Evolutionary conservation across 23 red algal species (phyloP), one percentile per base, ranked within the genome.

Genomic region (Gracilaria domingensis): DNA sequence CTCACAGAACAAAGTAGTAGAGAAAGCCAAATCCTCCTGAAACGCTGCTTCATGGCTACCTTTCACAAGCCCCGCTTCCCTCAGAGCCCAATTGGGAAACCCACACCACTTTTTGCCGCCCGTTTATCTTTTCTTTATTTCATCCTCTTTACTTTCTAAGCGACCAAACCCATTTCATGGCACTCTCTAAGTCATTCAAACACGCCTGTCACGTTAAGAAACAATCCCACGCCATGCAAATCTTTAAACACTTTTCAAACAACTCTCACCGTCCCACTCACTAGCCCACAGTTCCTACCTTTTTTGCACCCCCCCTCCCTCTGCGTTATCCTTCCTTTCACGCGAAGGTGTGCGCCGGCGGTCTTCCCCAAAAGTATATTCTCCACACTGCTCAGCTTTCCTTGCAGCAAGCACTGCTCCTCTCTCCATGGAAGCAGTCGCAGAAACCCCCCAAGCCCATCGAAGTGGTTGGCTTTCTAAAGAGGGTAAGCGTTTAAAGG

Each of bases 401-500:
- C n/a, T n/a, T n/a, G n/a, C n/a, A n/a, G n/a, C n/a, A n/a, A n/a
- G n/a, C n/a, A n/a, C n/a, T n/a, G n/a, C 14, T 13, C 37, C 1
- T 25, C 17, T 20, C 51, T 55, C 51, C 17, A 81, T 81, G 47
- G 76, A 58, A n/a, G 33, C 47, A 0, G 4, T 5, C 18, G 33
- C 23, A 4, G 69, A 89, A 0, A 35, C 30, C 16, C 67, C 70
- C 32, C 0, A 20, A 20, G 8, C 42, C 8, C 85, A 80, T 23
- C 70, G 74, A 13, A 33, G 74, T 29, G 94, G 94, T 18, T 87
- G 80, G 86, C 56, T 96, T 8, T 83, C 66, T 20, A 96, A 96
- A 61, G 94, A 96, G 56, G 87, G 88, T 1, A 96, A 91, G 74
- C 64, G 94, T 40, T 73, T 96, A 23, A 89, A 87, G n/a, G 79